A percentile compares a stretch with the other conserved stretches of the same genome.
These are phyloP conservation scores for Stenogyne calaminthoides DNA, from an alignment of 305 asterid species.

Conservation along the genomic window DNA sequence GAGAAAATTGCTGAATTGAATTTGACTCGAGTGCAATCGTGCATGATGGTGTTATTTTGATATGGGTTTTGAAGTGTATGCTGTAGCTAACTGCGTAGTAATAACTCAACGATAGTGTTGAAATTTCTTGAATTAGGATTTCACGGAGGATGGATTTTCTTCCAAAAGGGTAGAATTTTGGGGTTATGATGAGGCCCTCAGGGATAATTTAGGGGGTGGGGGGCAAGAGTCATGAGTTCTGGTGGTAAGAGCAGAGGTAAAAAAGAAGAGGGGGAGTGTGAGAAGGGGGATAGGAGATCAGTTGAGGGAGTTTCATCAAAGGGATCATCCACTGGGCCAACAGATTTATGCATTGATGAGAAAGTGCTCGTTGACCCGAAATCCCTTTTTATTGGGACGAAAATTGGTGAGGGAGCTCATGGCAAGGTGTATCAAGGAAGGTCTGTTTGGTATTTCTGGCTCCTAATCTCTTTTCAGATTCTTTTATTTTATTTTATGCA, in stretches of 20 bases:
- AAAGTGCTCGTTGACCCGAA: slow-evolving; percentile 85
- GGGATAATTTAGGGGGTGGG: slow-evolving; percentile 46
- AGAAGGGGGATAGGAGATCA: slow-evolving; percentile 45
- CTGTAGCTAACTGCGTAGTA: neutral
- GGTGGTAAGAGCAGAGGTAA: slow-evolving; percentile 57
- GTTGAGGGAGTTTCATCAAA: slow-evolving; percentile 51
- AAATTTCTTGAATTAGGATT: slow-evolving; percentile 28
- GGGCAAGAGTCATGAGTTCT: slow-evolving; percentile 64
- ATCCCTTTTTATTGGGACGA: slow-evolving; percentile 73
- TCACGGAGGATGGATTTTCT: slow-evolving; percentile 31
- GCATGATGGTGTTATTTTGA: slow-evolving; percentile 22
- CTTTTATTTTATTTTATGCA: neutral
- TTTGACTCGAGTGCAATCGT: slow-evolving; percentile 8
- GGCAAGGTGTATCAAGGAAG: slow-evolving; percentile 97
- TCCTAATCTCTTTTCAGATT: neutral
- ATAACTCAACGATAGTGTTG: slow-evolving; percentile 13
- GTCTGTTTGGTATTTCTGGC: slow-evolving; percentile 41
- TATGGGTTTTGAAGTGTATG: slow-evolving; percentile 14
- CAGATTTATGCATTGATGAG: slow-evolving; percentile 60
- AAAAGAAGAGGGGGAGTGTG: slow-evolving; percentile 43
- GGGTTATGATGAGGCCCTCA: slow-evolving; percentile 47
- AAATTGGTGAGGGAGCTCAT: slow-evolving; percentile 96
- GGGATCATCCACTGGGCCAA: slow-evolving; percentile 52
- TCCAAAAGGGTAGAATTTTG: slow-evolving; percentile 28
- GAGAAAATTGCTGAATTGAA: slow-evolving; percentile 17